A percentile compares a stretch with the other conserved stretches of the same genome.
These are phyloP conservation scores for Sarcodon aspratus DNA, from an alignment of 768 basidiomycete genomes.

Conservation along the genomic window DNA sequence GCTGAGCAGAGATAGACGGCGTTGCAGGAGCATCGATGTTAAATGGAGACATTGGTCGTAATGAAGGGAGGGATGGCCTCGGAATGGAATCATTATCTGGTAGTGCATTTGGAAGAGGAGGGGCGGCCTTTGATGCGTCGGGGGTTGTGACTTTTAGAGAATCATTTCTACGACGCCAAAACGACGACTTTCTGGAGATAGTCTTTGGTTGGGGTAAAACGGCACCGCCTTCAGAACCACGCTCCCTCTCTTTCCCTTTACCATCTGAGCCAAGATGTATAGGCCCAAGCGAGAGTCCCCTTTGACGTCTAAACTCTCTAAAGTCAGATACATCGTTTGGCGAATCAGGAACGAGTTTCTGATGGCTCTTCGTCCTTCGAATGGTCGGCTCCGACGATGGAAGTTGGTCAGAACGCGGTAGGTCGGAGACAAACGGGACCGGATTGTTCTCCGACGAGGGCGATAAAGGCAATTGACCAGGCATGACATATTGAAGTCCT, in stretches of 20 bases:
- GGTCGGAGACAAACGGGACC: constrained; percentile 26
- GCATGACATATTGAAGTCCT: constrained; percentile 44
- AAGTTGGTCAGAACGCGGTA: constrained; percentile 8
- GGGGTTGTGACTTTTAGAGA: constrained; percentile 8
- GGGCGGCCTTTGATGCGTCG: background rate
- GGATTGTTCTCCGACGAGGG: constrained; percentile 37
- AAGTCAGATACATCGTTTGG: constrained; percentile 8
- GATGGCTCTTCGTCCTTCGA: constrained; percentile 44
- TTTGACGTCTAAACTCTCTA: constrained; percentile 22
- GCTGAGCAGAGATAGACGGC: constrained; percentile 8
- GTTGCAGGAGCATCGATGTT: constrained; percentile 18
- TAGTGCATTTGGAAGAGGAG: constrained; percentile 17
- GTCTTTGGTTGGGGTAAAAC: constrained; percentile 23
- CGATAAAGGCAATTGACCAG: constrained; percentile 26
- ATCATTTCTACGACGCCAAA: constrained; percentile 47
- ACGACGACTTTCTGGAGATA: constrained; percentile 49
- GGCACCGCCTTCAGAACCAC: constrained; percentile 21
- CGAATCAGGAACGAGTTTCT: constrained; percentile 22
- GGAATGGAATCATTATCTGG: constrained; percentile 15
- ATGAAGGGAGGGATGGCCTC: constrained; percentile 24
- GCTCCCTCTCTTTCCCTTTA: constrained; percentile 34
- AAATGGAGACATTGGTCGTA: constrained; percentile 34
- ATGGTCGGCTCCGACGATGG: constrained; percentile 13
- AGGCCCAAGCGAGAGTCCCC: constrained; percentile 50
- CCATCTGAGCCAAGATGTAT: constrained; percentile 24